phyloP scores from a whole-genome alignment of 345 rosid species.

The Capsella bursapastoris region DNA sequence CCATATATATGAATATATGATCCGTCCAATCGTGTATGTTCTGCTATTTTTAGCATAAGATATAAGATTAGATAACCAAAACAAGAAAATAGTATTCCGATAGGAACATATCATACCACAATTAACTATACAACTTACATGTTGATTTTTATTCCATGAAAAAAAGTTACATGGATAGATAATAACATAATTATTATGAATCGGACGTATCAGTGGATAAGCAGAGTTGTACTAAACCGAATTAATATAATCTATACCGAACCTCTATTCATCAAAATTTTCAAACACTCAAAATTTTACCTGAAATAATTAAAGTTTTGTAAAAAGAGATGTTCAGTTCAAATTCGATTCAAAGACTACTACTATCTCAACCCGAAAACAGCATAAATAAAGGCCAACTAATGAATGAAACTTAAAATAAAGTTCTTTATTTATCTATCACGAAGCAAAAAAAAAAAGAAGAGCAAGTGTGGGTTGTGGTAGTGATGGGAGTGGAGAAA shows the following conservation, averaged over 20 bases:
- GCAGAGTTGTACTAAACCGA: not conserved
- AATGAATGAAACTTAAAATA: conserved; percentile 1
- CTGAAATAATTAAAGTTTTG: not conserved
- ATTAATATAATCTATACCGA: not conserved
- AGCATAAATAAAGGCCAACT: not conserved
- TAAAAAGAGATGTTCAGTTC: not conserved
- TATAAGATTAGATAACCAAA: not conserved
- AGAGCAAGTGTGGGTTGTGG: conserved; percentile 18
- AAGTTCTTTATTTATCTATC: conserved; percentile 12
- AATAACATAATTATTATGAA: not conserved
- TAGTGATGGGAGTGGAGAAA: conserved; percentile 38
- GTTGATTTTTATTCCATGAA: not conserved
- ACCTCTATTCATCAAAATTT: not conserved
- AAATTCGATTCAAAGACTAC: conserved; percentile 24
- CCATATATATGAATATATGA: too few relatives aligned
- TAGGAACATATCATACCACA: not conserved
- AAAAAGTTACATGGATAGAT: not conserved
- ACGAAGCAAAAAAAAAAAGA: conserved; percentile 23
- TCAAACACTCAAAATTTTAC: not conserved
- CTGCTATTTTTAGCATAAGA: not conserved
- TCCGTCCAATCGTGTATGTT: not conserved
- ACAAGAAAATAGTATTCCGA: not conserved
- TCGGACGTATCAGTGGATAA: not conserved
- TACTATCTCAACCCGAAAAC: not conserved
- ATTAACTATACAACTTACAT: not conserved